These are phyloP conservation scores for Phalaenopsis aphrodite DNA, from an alignment of 106 monocot genomes.

Conservation along the genomic window DNA sequence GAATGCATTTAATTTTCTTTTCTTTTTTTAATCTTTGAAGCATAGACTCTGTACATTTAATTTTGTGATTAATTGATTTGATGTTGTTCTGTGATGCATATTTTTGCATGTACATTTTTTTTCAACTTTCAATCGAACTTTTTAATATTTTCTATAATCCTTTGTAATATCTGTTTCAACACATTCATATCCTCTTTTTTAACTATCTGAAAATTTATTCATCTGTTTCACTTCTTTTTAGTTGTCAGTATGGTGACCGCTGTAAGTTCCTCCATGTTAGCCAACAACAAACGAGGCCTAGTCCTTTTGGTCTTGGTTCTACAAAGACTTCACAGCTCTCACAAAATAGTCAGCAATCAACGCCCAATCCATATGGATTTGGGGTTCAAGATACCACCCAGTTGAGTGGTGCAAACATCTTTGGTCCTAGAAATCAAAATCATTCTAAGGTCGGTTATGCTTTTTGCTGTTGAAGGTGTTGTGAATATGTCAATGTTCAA, in stretches of 20 bases:
- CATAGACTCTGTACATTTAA: not conserved
- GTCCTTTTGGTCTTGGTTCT: constrained; percentile 35
- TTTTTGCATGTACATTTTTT: not conserved
- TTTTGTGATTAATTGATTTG: not conserved
- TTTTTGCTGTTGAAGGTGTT: not conserved
- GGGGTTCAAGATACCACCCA: constrained; percentile 46
- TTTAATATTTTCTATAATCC: not conserved
- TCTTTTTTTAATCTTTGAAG: too few species aligned
- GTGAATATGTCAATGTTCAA: not conserved
- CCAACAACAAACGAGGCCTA: constrained; percentile 42
- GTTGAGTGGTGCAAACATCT: constrained; percentile 18
- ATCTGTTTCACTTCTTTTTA: constrained; percentile 21
- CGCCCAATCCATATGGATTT: constrained; percentile 80
- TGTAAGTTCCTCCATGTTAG: constrained; percentile 74
- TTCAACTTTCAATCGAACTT: not conserved
- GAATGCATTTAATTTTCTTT: too few species aligned
- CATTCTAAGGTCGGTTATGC: constrained; percentile 27
- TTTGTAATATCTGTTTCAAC: not conserved
- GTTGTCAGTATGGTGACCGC: constrained; percentile 88
- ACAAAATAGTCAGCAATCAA: constrained; percentile 24
- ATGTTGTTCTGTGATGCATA: not conserved
- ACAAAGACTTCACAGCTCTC: not conserved
- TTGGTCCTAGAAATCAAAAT: constrained; percentile 27
- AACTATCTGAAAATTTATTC: not conserved
- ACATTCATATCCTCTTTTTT: not conserved